Evolutionary conservation across 148 eudicot genomes (phyloP), one percentile per base, ranked within the genome.

Genomic region (Bassia scoparia): DNA sequence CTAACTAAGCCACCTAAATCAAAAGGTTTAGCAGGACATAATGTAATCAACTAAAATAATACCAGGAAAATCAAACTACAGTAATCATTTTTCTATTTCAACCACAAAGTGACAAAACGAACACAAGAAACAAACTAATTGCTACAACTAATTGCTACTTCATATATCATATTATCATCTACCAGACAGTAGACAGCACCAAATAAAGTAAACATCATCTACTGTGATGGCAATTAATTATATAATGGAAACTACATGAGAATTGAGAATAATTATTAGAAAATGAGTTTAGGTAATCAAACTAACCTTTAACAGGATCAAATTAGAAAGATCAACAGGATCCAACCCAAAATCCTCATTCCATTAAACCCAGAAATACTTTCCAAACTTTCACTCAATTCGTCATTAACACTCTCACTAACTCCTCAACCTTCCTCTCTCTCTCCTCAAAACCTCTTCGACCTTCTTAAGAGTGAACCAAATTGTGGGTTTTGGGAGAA

Each of bases 271-370:
- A 61, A 52, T 43, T 7, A 4, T 20, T 52, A 20, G 11, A 61
- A 11, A 48, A 41, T 12, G 61, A 46, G n/a, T n/a, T n/a, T n/a
- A n/a, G 34, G 11, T 30, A 52, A 34, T 53, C 21, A 31, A 61
- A 35, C 87, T 48, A 81, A 95, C 97, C 98, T 91, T 87, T 82
- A 72, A 91, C 84, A 18, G 98, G 96, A 74, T 95, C 91, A 54
- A 89, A 62, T 23, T 64, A 44, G 93, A 83, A 79, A 84, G 67
- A 85, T 89, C 90, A 70, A 81, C 69, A 61, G 65, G 74, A n/a
- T 78, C 89, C 66, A 78, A 35, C 79, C 74, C 90, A 31, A 83
- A 77, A 31, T 82, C 88, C 48, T 58, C 83, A 77, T 78, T 61
- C 9, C 83, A 13, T 38, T 26, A 74, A 78, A 56, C 55, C 74